Percentiles rank a stretch among this genome's conserved stretches.
Conservation (phyloP, 164 flowering plant genomes). For the Vitis riparia region DNA sequence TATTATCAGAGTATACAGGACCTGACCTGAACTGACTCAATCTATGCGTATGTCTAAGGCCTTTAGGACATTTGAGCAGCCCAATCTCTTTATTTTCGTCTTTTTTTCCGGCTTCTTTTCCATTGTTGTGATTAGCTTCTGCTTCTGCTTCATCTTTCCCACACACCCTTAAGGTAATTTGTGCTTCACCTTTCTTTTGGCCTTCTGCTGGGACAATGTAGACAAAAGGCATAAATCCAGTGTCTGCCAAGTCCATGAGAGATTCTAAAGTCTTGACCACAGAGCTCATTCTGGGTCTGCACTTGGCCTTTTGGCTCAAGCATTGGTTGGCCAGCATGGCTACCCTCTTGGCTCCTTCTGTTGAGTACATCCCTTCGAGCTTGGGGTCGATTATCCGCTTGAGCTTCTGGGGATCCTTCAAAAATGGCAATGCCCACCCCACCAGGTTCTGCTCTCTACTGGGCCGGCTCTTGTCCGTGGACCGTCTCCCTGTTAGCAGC, state of each 20-base stretch:
- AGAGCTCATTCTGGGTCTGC: constrained; percentile 68
- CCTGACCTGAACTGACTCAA: constrained; percentile 27
- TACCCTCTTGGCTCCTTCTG: constrained; percentile 58
- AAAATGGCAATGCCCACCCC: constrained; percentile 62
- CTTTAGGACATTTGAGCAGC: constrained; percentile 11
- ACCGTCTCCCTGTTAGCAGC: constrained; percentile 65
- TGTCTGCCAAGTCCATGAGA: constrained; percentile 48
- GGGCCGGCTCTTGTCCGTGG: constrained; percentile 63
- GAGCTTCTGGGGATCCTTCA: constrained; percentile 59
- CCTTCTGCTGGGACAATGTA: constrained; percentile 44
- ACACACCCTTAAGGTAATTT: too few relatives aligned
- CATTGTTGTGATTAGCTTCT: neutral
- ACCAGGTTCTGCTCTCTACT: constrained; percentile 61
- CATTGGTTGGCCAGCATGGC: constrained; percentile 78
- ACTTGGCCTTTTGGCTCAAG: constrained; percentile 60
- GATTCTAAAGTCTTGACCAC: constrained; percentile 69
- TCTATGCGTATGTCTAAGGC: constrained; percentile 20
- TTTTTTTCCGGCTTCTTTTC: neutral
- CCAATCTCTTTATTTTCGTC: constrained; percentile 13
- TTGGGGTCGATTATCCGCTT: constrained; percentile 64
- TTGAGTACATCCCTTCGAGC: constrained; percentile 80
- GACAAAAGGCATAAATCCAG: constrained; percentile 58
- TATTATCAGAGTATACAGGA: constrained; percentile 48
- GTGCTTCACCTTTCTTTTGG: neutral
- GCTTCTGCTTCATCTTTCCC: constrained; percentile 1